These are phyloP conservation scores for Mrakia blollopis DNA, from an alignment of 768 basidiomycete genomes.

Conservation along the genomic window DNA sequence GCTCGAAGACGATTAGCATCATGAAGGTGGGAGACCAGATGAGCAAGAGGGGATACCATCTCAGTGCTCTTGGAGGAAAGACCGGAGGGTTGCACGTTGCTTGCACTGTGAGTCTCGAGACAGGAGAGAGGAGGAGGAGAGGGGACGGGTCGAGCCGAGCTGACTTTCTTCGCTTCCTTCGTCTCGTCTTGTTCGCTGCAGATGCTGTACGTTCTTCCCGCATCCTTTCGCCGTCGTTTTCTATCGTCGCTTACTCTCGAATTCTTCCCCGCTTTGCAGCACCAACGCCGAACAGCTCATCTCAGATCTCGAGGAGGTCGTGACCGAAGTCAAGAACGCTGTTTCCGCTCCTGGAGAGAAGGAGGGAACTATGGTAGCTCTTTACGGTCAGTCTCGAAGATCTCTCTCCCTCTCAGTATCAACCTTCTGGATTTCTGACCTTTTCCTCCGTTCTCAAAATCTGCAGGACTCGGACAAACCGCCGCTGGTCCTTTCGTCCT, in stretches of 20 bases:
- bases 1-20: conserved; percentile 62
- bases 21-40: conserved; percentile 87
- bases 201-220: neutral
- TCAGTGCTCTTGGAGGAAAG: conserved; percentile 67
- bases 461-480: conserved; percentile 54
- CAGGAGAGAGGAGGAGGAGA: neutral
- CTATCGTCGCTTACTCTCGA: neutral
- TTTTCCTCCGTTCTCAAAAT: conserved; percentile 54
- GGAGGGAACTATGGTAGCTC: conserved; percentile 77
- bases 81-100: conserved; percentile 89
- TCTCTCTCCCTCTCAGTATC: neutral
- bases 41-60: conserved; percentile 70
- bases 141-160: neutral
- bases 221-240: neutral
- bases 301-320: conserved; percentile 71
- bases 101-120: conserved; percentile 63
- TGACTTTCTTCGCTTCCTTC: neutral
- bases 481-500: conserved; percentile 79
- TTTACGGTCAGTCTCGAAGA: conserved; percentile 59
- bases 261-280: conserved; percentile 58
- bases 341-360: conserved; percentile 42
- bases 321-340: conserved; percentile 61
- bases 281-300: conserved; percentile 77
- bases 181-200: neutral
- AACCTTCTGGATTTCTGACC: neutral